Evolutionary conservation across 192 early-diverging fungal genomes (phyloP), one percentile per base, ranked within the genome.

Genomic region (Kappamyces sp.): DNA sequence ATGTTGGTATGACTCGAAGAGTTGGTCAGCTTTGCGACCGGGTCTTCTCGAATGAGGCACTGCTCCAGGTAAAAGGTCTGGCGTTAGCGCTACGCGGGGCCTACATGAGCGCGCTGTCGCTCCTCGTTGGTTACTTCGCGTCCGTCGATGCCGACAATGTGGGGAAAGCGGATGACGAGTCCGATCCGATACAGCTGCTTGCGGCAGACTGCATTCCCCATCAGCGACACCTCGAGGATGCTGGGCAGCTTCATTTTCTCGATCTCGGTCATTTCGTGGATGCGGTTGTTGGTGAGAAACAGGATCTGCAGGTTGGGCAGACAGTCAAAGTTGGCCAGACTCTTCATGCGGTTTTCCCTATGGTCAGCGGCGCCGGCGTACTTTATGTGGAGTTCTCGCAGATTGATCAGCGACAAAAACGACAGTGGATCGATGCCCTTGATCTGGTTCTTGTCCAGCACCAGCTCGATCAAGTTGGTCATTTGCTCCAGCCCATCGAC

Each of bases 231-330:
- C 49, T 83, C 74, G 9, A 76, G n/a, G 3, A 84, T 55, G 42
- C 62, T 74, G 37, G 82, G 82, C 33, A 84, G 69, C 57, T 75
- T 74, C 67, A 82, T 73, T 81, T 83, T 83, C 77, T 83, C 79
- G 15, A 84, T 77, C 60, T 84, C 82, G 47, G 50, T 63, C 32
- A 72, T 71, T 46, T 84, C 82, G 40, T 74, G 75, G 13, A 84
- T 68, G 13, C 82, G 65, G 58, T 84, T 84, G 39, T 63, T 62
- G 13, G 62, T 61, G 31, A 84, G 49, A 54, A 71, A 67, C 3
- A 84, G 59, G 40, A 66, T 73, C 58, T 73, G 67, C 23, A 84
- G 65, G 60, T 77, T 78, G 12, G 78, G 73, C 2, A 84, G 42
- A n/a, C 69, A 71, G 46, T 83, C 77, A 63, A 84, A 80, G 47